A percentile compares a stretch with the other conserved stretches of the same genome.
Evolutionary conservation across 805 yeast species (phyloP).

Genomic region (Saccharomycopsis synnaedendra): DNA sequence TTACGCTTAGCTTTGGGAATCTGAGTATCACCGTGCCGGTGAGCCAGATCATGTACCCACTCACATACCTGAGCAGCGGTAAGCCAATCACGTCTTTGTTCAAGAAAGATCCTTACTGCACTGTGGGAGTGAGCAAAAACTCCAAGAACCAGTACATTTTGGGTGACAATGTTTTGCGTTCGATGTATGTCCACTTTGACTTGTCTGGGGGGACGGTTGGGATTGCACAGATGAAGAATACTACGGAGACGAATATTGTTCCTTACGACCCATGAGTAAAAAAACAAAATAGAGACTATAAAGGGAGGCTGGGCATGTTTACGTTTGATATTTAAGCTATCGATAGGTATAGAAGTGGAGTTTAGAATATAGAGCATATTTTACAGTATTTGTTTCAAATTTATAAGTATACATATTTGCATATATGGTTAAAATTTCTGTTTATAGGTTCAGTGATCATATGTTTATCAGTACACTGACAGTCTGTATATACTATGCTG

Average conservation of each 20-base stretch:
- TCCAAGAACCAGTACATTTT: conserved; percentile 19
- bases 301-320: too few relatives aligned
- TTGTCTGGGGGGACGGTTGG: conserved; percentile 44
- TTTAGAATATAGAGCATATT: too few relatives aligned
- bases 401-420: too few relatives aligned
- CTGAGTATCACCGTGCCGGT: conserved; percentile 6
- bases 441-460: too few relatives aligned
- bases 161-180: conserved; percentile 34
- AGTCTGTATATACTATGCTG: too few relatives aligned
- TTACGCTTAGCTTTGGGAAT: conserved; percentile 2
- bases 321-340: too few relatives aligned
- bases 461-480: too few relatives aligned
- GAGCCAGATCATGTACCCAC: conserved; percentile 3
- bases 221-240: conserved; percentile 35
- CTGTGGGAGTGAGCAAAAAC: conserved; percentile 5
- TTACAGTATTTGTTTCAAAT: too few relatives aligned
- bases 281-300: too few relatives aligned
- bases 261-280: not conserved
- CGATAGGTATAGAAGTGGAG: too few relatives aligned
- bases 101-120: conserved; percentile 2
- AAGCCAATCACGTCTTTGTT: not conserved
- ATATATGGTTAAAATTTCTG: too few relatives aligned
- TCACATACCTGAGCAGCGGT: conserved; percentile 1
- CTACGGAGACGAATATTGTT: conserved; percentile 9
- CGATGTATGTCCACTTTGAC: conserved; percentile 44